A percentile compares a stretch with the other conserved stretches of the same genome.
Conservation (phyloP, 257 asterid genomes). For the Ocimum tenuiflorum region DNA sequence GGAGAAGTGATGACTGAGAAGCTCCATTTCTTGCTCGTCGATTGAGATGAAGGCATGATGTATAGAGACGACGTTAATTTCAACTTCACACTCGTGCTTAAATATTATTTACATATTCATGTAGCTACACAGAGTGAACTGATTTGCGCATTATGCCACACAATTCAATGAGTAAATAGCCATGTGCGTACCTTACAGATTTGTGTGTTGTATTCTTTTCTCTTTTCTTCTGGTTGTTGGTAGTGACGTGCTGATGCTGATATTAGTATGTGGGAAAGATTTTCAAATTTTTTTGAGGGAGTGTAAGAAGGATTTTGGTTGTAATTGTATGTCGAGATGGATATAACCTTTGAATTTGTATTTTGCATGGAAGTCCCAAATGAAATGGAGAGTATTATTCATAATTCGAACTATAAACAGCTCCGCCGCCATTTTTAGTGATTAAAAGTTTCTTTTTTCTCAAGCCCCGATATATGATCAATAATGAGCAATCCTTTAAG, state of each 20-base stretch:
- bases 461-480: too few species aligned
- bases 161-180: not conserved
- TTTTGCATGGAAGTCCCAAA: not conserved
- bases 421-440: too few species aligned
- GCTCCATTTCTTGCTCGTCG: not conserved
- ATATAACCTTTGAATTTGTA: not conserved
- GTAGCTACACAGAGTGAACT: not conserved
- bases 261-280: not conserved
- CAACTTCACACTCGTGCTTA: not conserved
- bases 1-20: conserved; percentile 44
- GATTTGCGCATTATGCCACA: not conserved
- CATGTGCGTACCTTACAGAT: not conserved
- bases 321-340: too few species aligned
- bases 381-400: too few species aligned
- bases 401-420: too few species aligned
- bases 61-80: not conserved
- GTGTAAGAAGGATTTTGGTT: too few species aligned
- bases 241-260: not conserved
- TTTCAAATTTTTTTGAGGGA: too few species aligned
- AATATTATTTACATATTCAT: not conserved
- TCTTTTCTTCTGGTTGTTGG: not conserved
- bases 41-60: not conserved
- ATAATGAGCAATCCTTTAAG: too few species aligned
- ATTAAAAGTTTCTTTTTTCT: too few species aligned
- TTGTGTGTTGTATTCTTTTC: too few species aligned